These are phyloP conservation scores for Kuraishia piskuri DNA, from an alignment of 805 yeast genomes.

Conservation along the genomic window DNA sequence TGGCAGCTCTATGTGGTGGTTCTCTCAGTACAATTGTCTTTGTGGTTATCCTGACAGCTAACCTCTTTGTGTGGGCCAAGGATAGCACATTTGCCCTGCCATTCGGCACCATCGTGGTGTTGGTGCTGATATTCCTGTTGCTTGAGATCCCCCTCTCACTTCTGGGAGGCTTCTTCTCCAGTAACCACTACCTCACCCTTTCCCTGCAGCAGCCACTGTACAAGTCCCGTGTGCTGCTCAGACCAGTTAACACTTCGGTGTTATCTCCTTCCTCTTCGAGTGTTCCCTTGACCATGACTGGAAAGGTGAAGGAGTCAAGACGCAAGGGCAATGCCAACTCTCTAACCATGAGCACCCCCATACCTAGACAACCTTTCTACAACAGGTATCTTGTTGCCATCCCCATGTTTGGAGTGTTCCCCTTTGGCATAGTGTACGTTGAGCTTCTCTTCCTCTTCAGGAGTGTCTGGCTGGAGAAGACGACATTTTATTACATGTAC, in stretches of 20 bases:
- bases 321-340: background rate
- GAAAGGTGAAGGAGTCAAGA: background rate
- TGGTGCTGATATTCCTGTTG: constrained; percentile 50
- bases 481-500: constrained; percentile 71
- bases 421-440: constrained; percentile 75
- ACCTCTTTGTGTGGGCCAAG: constrained; percentile 66
- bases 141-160: constrained; percentile 71
- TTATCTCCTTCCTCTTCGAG: background rate
- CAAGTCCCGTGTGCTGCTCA: background rate
- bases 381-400: constrained; percentile 23
- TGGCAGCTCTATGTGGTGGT: constrained; percentile 40
- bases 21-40: constrained; percentile 39
- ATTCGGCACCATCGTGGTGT: constrained; percentile 58
- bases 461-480: constrained; percentile 72
- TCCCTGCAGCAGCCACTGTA: background rate
- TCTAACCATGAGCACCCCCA: constrained; percentile 7
- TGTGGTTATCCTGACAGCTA: constrained; percentile 43
- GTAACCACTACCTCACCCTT: constrained; percentile 4
- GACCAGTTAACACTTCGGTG: background rate
- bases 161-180: constrained; percentile 53
- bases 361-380: constrained; percentile 29
- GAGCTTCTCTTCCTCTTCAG: constrained; percentile 67
- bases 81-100: constrained; percentile 74
- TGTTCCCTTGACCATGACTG: background rate
- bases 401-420: constrained; percentile 58